phyloP scores from a whole-genome alignment of 805 yeast species.

The Saccharomyces cerevisiae region DNA sequence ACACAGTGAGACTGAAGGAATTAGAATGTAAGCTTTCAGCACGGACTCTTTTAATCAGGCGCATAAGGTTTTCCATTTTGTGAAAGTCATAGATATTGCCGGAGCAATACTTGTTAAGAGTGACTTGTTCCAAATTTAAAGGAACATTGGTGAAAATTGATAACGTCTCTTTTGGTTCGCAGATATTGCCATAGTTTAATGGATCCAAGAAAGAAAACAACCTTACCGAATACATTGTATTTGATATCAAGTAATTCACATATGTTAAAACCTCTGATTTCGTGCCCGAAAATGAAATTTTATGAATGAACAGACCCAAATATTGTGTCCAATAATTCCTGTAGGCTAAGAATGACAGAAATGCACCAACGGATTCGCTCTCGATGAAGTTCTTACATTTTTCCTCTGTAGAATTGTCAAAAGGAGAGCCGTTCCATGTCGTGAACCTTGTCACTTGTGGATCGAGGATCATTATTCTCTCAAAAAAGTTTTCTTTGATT shows the following conservation, averaged over 20 bases:
- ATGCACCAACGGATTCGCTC: conserved; percentile 39
- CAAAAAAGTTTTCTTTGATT: conserved; percentile 44
- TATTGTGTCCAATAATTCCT: conserved; percentile 57
- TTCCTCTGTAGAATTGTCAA: conserved; percentile 30
- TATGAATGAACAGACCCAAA: conserved; percentile 66
- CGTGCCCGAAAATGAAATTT: conserved; percentile 40
- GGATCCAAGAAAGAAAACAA: conserved; percentile 64
- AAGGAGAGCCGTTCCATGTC: conserved; percentile 44
- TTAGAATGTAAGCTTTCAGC: background rate
- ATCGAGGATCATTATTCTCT: conserved; percentile 42
- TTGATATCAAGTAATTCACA: conserved; percentile 43
- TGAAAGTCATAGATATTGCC: conserved; percentile 37
- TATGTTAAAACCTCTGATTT: conserved; percentile 39
- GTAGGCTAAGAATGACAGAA: conserved; percentile 52
- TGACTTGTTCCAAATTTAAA: conserved; percentile 37
- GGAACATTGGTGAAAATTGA: conserved; percentile 31
- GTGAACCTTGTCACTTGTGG: conserved; percentile 49
- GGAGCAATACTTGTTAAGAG: conserved; percentile 19
- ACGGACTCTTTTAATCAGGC: conserved; percentile 17
- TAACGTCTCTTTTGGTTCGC: conserved; percentile 18
- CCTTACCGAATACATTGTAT: conserved; percentile 54
- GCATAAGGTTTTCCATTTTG: conserved; percentile 32
- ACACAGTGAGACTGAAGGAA: background rate
- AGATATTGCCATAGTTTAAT: conserved; percentile 47
- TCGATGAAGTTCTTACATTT: conserved; percentile 28